Percentiles rank a stretch among this genome's conserved stretches.
Conservation (phyloP, 2,329 filamentous ascomycete species). For the Hortaea werneckii region DNA sequence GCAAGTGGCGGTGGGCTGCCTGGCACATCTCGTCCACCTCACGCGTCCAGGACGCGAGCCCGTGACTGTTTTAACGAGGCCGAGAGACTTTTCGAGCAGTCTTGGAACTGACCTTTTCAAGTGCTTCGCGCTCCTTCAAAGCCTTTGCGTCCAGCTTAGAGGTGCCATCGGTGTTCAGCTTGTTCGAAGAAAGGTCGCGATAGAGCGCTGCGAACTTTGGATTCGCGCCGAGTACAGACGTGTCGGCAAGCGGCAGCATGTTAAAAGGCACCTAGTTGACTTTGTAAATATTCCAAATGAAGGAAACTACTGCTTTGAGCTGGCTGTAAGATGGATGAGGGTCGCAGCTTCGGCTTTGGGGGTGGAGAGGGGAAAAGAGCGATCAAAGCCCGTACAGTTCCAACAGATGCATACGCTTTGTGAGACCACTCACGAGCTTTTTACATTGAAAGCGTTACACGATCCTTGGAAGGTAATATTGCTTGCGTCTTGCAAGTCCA, state of each 20-base stretch:
- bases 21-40: neutral
- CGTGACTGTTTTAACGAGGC: neutral
- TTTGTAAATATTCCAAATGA: no score
- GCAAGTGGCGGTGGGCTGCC: no score
- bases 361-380: no score
- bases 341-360: no score
- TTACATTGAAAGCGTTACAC: no score
- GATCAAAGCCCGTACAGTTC: no score
- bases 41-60: neutral
- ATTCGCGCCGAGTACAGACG: constrained; percentile 28
- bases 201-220: constrained; percentile 37
- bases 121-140: constrained; percentile 30
- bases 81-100: neutral
- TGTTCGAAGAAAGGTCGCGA: constrained; percentile 33
- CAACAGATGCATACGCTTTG: no score
- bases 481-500: no score
- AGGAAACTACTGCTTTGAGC: no score
- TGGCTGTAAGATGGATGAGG: no score
- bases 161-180: constrained; percentile 35
- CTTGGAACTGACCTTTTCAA: constrained; percentile 24
- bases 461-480: no score
- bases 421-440: no score
- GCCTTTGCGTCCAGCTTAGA: constrained; percentile 32
- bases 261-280: neutral
- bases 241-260: constrained; percentile 35